A percentile compares a stretch with the other conserved stretches of the same genome.
These are phyloP conservation scores for Acidomyces sp. DNA, from an alignment of 495 filamentous ascomycete species.

Conservation along the genomic window DNA sequence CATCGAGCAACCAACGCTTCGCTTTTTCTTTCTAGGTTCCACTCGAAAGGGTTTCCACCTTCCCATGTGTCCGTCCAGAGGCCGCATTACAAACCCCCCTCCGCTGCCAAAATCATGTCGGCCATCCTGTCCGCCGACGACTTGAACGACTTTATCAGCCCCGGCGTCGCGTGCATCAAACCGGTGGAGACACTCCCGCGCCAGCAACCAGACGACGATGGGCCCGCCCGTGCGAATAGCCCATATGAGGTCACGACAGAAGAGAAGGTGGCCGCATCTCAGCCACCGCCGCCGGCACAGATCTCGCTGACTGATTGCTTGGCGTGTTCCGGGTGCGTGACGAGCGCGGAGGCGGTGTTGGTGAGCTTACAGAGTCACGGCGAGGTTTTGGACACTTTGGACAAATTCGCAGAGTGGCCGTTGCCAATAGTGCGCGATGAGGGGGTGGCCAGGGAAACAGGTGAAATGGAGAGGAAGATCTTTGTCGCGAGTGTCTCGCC, in stretches of 20 bases:
- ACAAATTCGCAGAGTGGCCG: conserved; percentile 44
- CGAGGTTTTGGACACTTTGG: conserved; percentile 74
- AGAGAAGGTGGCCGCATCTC: conserved; percentile 52
- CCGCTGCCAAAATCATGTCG: conserved; percentile 53
- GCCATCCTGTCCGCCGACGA: conserved; percentile 94
- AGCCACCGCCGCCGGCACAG: conserved; percentile 50
- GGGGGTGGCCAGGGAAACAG: background rate
- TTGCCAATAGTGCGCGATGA: conserved; percentile 8
- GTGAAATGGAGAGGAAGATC: conserved; percentile 38
- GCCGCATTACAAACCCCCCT: too few relatives aligned
- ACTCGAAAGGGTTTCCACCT: too few relatives aligned
- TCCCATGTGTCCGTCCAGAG: conserved; percentile 20
- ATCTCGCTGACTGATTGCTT: conserved; percentile 96
- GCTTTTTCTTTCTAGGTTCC: too few relatives aligned
- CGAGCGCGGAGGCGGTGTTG: conserved; percentile 87
- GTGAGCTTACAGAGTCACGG: conserved; percentile 83
- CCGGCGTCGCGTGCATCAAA: conserved; percentile 95
- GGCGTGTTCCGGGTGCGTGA: conserved; percentile 94
- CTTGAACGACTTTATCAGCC: conserved; percentile 96
- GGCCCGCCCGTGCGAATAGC: too few relatives aligned
- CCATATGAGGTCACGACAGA: conserved; percentile 82
- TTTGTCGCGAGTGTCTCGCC: conserved; percentile 88
- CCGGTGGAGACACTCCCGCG: conserved; percentile 78
- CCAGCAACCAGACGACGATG: conserved; percentile 26
- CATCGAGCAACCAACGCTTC: too few relatives aligned